Base-by-base conservation (phyloP, 768 basidiomycete genomes). In the Calocybe indica region DNA sequence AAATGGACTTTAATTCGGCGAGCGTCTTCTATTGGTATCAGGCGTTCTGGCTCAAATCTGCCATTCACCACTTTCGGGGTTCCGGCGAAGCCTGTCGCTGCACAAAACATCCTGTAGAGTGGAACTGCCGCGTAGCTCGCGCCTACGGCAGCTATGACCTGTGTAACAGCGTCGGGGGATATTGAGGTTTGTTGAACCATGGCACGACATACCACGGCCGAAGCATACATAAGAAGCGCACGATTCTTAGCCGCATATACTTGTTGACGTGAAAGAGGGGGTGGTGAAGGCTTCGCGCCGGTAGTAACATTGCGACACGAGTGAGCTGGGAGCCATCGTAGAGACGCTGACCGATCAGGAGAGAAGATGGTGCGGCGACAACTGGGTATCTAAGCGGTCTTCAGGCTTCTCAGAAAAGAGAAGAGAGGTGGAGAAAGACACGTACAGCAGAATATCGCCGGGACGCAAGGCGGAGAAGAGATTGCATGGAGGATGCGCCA, bases 41-140 rank as follows among this genome's bases (percentile, higher is more conserved):
- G 80, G 22, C 94, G 82, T 46, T 90, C 88, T 0, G 93, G 78
- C 45, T 85, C 83, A 54, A 91, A 93, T 33, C 84, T 80, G 35
- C 84, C 89, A n/a, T 80, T 83, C 29, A 88, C 83, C 42, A 93
- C 89, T 34, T 89, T 83, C 10, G 96, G 96, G 22, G 92, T 94
- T 3, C 96, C 96, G 14, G 87, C 91, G 60, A 95, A 99, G 7
- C 96, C 96, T 3, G 96, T 99, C 10, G 94, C 91, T 6, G 92
- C 87, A 64, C 96, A 99, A 71, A 99, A 99, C 68, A 95, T 93
- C 52, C 96, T 86, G 66, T 99, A 99, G 11, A 97, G 74, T 0
- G 96, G 96, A 1, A 98, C 95, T 34, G 95, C 90, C 8, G 96
- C 96, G 62, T 99, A 99, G n/a, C 93, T 87, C 22, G 85, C 75